A percentile compares a stretch with the other conserved stretches of the same genome.
phyloP scores from a whole-genome alignment of 306 rosid genomes.

The Ochetophila trinervis region DNA sequence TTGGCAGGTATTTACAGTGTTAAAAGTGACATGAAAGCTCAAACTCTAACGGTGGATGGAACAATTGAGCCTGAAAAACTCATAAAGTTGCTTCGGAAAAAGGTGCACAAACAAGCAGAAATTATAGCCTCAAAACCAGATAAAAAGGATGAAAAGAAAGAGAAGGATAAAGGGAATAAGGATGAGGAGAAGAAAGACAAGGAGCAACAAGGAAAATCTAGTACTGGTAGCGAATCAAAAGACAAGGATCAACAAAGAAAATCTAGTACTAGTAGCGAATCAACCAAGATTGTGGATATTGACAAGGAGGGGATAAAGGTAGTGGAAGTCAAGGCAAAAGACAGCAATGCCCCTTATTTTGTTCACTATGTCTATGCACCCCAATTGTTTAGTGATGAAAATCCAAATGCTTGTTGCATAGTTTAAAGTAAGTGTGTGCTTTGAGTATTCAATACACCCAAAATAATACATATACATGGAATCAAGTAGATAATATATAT shows the following conservation, averaged over 20 bases:
- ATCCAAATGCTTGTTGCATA: conserved; percentile 74
- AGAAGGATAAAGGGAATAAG: conserved; percentile 12
- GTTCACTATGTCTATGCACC: conserved; percentile 82
- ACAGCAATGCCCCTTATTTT: conserved; percentile 52
- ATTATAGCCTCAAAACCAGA: conserved; percentile 38
- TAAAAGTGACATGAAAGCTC: conserved; percentile 59
- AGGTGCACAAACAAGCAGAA: conserved; percentile 62
- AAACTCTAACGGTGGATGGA: conserved; percentile 62
- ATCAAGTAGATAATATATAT: no score
- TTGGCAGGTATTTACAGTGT: conserved; percentile 56
- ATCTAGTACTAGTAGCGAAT: conserved; percentile 19
- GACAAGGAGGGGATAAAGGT: conserved; percentile 21
- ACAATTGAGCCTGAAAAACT: conserved; percentile 63
- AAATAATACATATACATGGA: no score
- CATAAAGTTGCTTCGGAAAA: conserved; percentile 44
- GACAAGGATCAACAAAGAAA: background rate
- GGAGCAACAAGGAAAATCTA: background rate
- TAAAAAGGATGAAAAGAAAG: conserved; percentile 35
- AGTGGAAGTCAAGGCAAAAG: conserved; percentile 47
- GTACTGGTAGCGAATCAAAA: conserved; percentile 4
- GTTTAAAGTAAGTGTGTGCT: background rate
- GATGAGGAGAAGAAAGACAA: background rate
- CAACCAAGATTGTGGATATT: conserved; percentile 24
- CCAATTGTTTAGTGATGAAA: conserved; percentile 72
- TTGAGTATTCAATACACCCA: no score